Base-by-base conservation (phyloP, 768 basidiomycete species). In the Mycena sanguinolenta region DNA sequence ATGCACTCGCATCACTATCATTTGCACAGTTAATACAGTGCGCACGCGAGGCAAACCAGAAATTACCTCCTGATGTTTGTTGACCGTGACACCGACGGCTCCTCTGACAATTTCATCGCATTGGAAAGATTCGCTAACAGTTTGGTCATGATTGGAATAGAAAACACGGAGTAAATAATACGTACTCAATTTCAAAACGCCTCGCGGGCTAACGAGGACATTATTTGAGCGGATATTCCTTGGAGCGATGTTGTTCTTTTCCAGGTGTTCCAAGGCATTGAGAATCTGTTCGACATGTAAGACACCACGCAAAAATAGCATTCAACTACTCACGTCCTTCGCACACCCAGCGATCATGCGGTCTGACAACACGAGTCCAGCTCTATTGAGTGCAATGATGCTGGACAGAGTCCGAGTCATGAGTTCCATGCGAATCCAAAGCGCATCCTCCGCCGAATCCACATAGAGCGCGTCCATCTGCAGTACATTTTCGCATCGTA, bases 341-440 rank as follows among this genome's bases (percentile, higher is more conserved):
- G 85, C 79, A 70, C 88, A 87, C 61, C 85, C 79, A 4, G 85
- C 87, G 7, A 90, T 81, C 7, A 84, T 75, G 46, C 78, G 77
- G 77, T 90, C 89, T 39, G 81, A 75, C 30, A 90, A 55, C 8
- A 75, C 76, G 16, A 88, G 75, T 0, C 87, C 88, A 60, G 84
- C 85, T 12, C 75, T 79, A 4, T 79, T 82, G 25, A 88, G 78
- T 8, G 79, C 84, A 13, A 89, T 78, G 44, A 90, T 79, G 69
- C 90, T 89, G 58, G 89, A 87, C 61, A 90, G 78, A 32, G 86
- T 88, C 38, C 89, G 81, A 44, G 88, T 86, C 88, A 90, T 88
- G 63, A 89, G 83, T 71, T 90, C 88, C 89, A 90, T 90, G 58
- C 83, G 81, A 57, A 90, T 86, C 89, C 89, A 90, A 34, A 90